phyloP scores from a whole-genome alignment of 306 rosid genomes.

The Cajanus cajan region DNA sequence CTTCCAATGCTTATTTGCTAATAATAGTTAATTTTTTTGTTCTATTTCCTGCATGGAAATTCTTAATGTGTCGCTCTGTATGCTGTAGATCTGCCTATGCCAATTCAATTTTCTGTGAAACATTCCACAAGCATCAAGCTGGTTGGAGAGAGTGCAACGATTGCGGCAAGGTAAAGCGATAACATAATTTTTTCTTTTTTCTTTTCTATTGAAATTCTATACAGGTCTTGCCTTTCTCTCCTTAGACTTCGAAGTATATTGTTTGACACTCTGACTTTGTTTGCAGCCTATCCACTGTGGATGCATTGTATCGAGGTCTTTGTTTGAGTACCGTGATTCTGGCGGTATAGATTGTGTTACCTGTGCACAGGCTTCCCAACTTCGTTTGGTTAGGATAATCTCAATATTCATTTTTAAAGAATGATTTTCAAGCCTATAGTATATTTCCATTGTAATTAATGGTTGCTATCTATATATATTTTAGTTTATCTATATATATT shows the following conservation, averaged over 20 bases:
- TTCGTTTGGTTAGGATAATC: slow-evolving; percentile 51
- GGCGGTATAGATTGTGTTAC: slow-evolving; percentile 73
- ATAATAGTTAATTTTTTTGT: background rate
- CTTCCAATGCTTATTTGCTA: background rate
- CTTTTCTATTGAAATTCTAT: background rate
- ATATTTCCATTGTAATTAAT: background rate
- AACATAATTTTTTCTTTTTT: background rate
- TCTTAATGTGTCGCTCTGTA: slow-evolving; percentile 22
- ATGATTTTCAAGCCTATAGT: background rate
- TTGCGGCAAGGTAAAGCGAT: background rate
- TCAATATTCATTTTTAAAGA: background rate
- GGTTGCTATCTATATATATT: background rate
- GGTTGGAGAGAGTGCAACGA: background rate
- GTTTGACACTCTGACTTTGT: slow-evolving; percentile 26
- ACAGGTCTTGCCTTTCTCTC: background rate
- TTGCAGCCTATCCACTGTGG: slow-evolving; percentile 86
- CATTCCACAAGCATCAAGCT: background rate
- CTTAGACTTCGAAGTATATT: background rate
- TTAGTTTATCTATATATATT: slow-evolving; percentile 14
- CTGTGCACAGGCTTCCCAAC: slow-evolving; percentile 55
- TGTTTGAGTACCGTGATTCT: slow-evolving; percentile 65
- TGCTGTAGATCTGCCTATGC: slow-evolving; percentile 54
- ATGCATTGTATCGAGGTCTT: slow-evolving; percentile 58
- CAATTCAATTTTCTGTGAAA: background rate
- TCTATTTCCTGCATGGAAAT: slow-evolving; percentile 16